Base-by-base conservation (phyloP, 208 protist species). In the Trypanosoma avium region DNA sequence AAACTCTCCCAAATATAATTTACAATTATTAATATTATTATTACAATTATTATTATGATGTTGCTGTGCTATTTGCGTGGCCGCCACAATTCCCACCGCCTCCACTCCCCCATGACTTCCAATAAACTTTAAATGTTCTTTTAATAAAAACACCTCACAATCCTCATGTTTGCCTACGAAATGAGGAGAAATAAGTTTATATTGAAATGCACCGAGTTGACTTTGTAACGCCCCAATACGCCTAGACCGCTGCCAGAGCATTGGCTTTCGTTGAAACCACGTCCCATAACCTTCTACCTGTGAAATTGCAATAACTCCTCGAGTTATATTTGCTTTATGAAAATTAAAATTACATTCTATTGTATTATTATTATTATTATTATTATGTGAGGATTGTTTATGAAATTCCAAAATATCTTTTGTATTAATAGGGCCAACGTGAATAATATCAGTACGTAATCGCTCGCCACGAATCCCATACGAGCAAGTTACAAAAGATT, bases 1-100 rank as follows among this genome's bases (percentile, higher is more conserved):
- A 54, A 95, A 93, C 76, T 89, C 75, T 6, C 84, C 82, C 68
- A 95, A 54, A 71, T 90, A 95, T n/a, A 93, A n/a, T n/a, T n/a
- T n/a, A n/a, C n/a, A n/a, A n/a, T n/a, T n/a, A n/a, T n/a, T n/a
- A n/a, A n/a, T n/a, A n/a, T n/a, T n/a, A n/a, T n/a, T n/a, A n/a
- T n/a, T n/a, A n/a, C n/a, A n/a, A n/a, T n/a, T n/a, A n/a, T n/a
- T n/a, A n/a, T n/a, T 71, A 12, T 72, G 70, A 4, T 78, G 73
- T 61, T 95, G 86, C 81, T 92, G 81, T 15, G 86, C 83, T 15
- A 95, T 74, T 69, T 92, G 82, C 40, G 82, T 88, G 36, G 81
- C 90, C 58, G 82, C 82, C 45, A 93, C 68, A 27, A 95, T 33
- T 19, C 81, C 86, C 4, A 89, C 76, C 4, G 90, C 84, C 49